Evolutionary conservation across 768 basidiomycete species (phyloP).

Genomic region (Lactarius psammicola): DNA sequence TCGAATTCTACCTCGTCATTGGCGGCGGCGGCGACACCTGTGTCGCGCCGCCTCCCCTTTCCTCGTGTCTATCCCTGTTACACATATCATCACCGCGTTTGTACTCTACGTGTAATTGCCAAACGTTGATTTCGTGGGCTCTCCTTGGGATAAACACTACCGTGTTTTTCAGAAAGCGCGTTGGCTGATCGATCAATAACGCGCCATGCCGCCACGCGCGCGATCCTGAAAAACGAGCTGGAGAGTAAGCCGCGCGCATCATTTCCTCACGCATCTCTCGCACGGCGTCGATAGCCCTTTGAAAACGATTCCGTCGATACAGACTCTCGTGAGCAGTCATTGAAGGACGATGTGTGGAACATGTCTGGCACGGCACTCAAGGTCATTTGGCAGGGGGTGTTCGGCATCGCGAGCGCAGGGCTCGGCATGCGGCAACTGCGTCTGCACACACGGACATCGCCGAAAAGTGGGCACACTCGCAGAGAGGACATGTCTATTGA

Average conservation of each 20-base stretch:
- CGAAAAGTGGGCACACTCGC: constrained; percentile 36
- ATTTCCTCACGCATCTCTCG: constrained; percentile 32
- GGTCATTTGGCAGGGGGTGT: constrained; percentile 35
- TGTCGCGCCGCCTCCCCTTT: constrained; percentile 35
- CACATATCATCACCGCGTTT: constrained; percentile 37
- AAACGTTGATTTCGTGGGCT: constrained; percentile 24
- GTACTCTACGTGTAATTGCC: constrained; percentile 34
- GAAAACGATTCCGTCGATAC: constrained; percentile 35
- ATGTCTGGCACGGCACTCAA: constrained; percentile 35
- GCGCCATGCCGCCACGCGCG: constrained; percentile 34
- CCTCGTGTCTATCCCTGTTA: constrained; percentile 37
- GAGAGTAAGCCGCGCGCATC: constrained; percentile 32
- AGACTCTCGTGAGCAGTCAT: constrained; percentile 28
- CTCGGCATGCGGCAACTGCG: constrained; percentile 34
- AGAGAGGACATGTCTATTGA: constrained; percentile 27
- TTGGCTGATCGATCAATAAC: neutral
- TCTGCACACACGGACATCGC: constrained; percentile 35
- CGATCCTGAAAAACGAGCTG: constrained; percentile 41
- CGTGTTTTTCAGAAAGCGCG: too few species aligned
- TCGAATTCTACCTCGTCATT: neutral
- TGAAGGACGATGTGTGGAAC: constrained; percentile 30
- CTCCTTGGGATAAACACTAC: neutral
- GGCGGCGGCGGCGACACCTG: constrained; percentile 5
- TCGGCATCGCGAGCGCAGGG: constrained; percentile 34
- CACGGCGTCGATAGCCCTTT: constrained; percentile 31